phyloP scores from a whole-genome alignment of 1,284 basidiomycete genomes.

The Heterobasidion occidentale region DNA sequence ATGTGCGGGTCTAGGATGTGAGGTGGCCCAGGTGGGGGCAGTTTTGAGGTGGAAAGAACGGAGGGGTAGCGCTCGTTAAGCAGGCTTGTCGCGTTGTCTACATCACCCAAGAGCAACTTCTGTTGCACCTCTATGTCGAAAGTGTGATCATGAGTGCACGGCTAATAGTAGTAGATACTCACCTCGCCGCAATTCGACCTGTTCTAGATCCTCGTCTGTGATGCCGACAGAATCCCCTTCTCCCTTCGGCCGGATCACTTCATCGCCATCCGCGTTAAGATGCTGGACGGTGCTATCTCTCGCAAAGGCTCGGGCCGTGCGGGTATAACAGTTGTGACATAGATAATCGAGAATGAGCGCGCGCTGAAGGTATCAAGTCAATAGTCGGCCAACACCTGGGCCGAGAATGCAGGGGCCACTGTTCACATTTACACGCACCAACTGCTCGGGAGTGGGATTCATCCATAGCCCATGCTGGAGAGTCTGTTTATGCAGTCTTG shows the following conservation, averaged over 20 bases:
- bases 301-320: conserved; percentile 65
- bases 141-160: neutral
- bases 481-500: neutral
- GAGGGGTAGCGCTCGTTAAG: conserved; percentile 63
- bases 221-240: conserved; percentile 22
- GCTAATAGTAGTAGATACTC: conserved; percentile 11
- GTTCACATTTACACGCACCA: conserved; percentile 4
- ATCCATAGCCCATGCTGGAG: neutral
- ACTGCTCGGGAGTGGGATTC: conserved; percentile 1
- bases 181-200: conserved; percentile 54
- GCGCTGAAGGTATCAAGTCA: conserved; percentile 32
- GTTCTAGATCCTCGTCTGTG: conserved; percentile 34
- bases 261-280: conserved; percentile 63
- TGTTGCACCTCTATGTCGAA: conserved; percentile 49
- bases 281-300: conserved; percentile 53
- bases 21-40: conserved; percentile 9
- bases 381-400: neutral
- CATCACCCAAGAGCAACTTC: conserved; percentile 58
- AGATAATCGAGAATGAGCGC: conserved; percentile 79
- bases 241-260: conserved; percentile 30
- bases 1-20: neutral
- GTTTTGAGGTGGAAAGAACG: conserved; percentile 39
- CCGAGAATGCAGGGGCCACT: neutral
- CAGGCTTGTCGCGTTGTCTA: conserved; percentile 60
- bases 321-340: conserved; percentile 63